A percentile compares a stretch with the other conserved stretches of the same genome.
Conservation (phyloP, 2,329 filamentous ascomycete genomes). For the Stachybotrys chartarum region DNA sequence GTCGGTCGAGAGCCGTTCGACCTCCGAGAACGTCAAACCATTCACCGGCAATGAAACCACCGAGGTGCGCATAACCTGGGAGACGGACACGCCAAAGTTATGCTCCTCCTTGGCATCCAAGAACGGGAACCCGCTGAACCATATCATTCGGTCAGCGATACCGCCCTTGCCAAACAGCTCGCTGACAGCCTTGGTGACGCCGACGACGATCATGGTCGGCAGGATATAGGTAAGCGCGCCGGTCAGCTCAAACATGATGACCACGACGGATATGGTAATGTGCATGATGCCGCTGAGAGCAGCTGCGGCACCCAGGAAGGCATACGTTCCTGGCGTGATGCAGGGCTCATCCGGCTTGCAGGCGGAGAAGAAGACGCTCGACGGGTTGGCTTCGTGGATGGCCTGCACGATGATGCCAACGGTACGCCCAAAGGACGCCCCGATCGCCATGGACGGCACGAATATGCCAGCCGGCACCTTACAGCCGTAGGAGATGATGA, state of each 20-base stretch:
- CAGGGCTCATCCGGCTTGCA: conserved; percentile 90
- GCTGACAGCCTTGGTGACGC: conserved; percentile 88
- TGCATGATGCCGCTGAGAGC: conserved; percentile 97
- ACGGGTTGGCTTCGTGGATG: conserved; percentile 75
- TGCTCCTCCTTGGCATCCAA: conserved; percentile 97
- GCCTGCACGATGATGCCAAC: conserved; percentile 93
- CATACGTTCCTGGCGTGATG: conserved; percentile 96
- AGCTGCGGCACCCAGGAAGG: conserved; percentile 86
- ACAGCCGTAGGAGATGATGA: conserved; percentile 94
- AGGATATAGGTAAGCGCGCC: conserved; percentile 96
- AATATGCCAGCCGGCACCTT: conserved; percentile 98
- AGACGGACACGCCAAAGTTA: conserved; percentile 90
- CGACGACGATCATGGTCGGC: conserved; percentile 98
- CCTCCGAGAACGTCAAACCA: conserved; percentile 66
- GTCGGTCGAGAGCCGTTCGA: conserved; percentile 69
- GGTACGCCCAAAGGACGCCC: conserved; percentile 86
- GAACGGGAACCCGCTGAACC: conserved; percentile 96
- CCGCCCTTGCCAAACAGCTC: conserved; percentile 92
- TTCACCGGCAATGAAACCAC: conserved; percentile 66
- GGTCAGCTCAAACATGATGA: conserved; percentile 99
- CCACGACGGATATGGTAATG: conserved; percentile 90
- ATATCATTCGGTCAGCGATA: conserved; percentile 97
- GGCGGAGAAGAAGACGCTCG: conserved; percentile 76
- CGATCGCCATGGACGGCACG: conserved; percentile 95
- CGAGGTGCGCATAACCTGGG: conserved; percentile 76